Percentiles rank a stretch among this genome's conserved stretches.
phyloP scores from a whole-genome alignment of 345 rosid species.

The Pistacia vera region DNA sequence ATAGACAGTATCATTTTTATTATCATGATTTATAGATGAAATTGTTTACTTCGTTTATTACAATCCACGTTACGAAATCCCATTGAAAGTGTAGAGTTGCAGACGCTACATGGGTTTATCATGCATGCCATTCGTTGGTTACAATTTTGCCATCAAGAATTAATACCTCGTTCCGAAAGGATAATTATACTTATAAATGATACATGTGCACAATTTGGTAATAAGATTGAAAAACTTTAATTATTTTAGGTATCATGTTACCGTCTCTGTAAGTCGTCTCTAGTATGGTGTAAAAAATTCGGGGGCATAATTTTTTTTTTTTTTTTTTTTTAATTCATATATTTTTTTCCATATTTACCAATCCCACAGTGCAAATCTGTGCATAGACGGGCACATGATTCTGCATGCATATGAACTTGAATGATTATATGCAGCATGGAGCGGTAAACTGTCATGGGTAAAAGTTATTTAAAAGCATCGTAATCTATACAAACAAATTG shows the following conservation, averaged over 20 bases:
- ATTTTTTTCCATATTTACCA: too few relatives aligned
- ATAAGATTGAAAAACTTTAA: not conserved
- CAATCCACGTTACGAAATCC: not conserved
- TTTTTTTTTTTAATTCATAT: not conserved
- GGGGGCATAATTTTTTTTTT: too few relatives aligned
- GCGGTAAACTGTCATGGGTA: too few relatives aligned
- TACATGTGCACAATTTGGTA: not conserved
- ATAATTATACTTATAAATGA: not conserved
- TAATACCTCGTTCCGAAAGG: not conserved
- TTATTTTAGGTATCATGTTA: not conserved
- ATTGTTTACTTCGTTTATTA: too few relatives aligned
- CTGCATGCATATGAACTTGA: too few relatives aligned
- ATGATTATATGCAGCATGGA: too few relatives aligned
- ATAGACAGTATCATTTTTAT: not conserved
- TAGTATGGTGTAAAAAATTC: not conserved
- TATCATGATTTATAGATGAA: not conserved
- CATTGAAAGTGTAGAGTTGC: not conserved
- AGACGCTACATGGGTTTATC: not conserved
- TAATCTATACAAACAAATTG: too few relatives aligned
- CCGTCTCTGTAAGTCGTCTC: not conserved
- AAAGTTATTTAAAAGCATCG: too few relatives aligned
- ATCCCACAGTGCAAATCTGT: too few relatives aligned
- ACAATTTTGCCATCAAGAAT: not conserved
- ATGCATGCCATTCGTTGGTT: not conserved
- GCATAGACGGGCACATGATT: too few relatives aligned